Conservation (phyloP, 495 filamentous ascomycete genomes). For the Penicillium robsamsonii region DNA sequence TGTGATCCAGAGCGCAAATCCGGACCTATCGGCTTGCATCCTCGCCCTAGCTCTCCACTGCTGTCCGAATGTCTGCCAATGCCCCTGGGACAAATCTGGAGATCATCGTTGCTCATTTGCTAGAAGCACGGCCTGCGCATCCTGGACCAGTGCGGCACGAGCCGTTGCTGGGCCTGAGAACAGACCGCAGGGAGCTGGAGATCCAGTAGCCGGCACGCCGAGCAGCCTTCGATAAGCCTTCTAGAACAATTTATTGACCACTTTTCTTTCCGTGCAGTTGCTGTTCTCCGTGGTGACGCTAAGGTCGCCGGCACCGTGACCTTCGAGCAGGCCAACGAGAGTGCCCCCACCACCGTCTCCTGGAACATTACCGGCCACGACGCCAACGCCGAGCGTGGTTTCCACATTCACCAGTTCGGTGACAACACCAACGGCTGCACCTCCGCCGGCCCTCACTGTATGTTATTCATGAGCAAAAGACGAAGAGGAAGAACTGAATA, state of each 20-base stretch:
- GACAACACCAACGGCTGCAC: slow-evolving; percentile 99
- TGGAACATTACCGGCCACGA: slow-evolving; percentile 94
- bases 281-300: slow-evolving; percentile 94
- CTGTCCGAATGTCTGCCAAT: background rate
- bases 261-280: slow-evolving; percentile 55
- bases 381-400: slow-evolving; percentile 90
- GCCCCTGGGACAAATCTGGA: background rate
- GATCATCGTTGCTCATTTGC: slow-evolving; percentile 10
- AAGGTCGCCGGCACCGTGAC: slow-evolving; percentile 87
- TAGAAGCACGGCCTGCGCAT: background rate
- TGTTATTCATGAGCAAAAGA: slow-evolving; percentile 26
- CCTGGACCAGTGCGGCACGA: slow-evolving; percentile 1
- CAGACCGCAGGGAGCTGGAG: background rate
- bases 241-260: slow-evolving; percentile 15
- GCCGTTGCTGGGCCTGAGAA: background rate
- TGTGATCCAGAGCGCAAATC: slow-evolving; percentile 26
- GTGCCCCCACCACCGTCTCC: slow-evolving; percentile 74
- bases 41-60: slow-evolving; percentile 19
- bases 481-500: background rate
- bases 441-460: slow-evolving; percentile 94
- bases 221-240: slow-evolving; percentile 10
- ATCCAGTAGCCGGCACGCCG: background rate
- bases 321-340: slow-evolving; percentile 88
- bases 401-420: slow-evolving; percentile 98
- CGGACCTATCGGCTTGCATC: slow-evolving; percentile 36